A percentile compares a stretch with the other conserved stretches of the same genome.
Conservation (phyloP, 306 rosid genomes). For the Astragalus membranaceus region DNA sequence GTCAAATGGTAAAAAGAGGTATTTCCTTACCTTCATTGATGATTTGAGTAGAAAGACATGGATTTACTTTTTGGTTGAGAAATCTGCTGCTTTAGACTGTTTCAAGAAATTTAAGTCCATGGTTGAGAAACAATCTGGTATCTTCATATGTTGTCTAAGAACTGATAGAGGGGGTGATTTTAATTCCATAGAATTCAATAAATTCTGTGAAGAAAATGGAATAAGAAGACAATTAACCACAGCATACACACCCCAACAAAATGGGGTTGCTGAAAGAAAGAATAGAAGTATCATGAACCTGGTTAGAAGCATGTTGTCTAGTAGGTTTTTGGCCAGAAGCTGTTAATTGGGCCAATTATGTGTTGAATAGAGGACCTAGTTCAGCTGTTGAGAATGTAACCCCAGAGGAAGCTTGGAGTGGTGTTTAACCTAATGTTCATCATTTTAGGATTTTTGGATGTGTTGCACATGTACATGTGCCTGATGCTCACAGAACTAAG, state of each 20-base stretch:
- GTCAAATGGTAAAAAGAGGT: neutral
- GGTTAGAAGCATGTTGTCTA: neutral
- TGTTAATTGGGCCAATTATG: too few relatives aligned
- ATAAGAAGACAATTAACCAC: neutral
- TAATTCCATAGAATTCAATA: neutral
- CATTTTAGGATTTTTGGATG: too few relatives aligned
- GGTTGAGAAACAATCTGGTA: neutral
- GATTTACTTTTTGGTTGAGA: neutral
- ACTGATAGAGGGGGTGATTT: too few relatives aligned
- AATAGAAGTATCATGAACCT: neutral
- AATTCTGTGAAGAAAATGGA: neutral
- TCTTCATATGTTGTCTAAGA: neutral
- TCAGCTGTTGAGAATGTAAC: too few relatives aligned
- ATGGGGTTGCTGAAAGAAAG: neutral
- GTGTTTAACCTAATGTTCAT: too few relatives aligned
- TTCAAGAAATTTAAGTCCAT: too few relatives aligned
- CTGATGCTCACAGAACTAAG: too few relatives aligned
- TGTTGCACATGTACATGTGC: too few relatives aligned
- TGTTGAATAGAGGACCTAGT: too few relatives aligned
- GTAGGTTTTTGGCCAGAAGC: too few relatives aligned
- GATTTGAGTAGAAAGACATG: neutral
- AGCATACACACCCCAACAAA: neutral
- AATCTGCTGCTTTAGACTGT: neutral
- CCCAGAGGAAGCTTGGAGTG: too few relatives aligned
- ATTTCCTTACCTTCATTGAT: neutral